phyloP scores from a whole-genome alignment of 495 filamentous ascomycete genomes.

The Podospora conica region DNA sequence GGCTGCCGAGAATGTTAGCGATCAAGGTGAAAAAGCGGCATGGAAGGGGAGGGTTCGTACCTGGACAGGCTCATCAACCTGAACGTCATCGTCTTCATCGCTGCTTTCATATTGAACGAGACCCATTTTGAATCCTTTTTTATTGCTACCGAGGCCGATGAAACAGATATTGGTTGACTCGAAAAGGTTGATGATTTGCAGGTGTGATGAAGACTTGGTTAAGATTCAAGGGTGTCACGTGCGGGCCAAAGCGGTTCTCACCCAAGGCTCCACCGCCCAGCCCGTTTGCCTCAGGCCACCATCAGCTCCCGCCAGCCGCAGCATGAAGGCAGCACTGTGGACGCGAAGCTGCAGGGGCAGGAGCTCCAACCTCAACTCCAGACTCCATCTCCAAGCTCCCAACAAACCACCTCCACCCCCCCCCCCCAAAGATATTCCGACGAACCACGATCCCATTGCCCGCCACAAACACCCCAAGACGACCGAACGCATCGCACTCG shows the following conservation, averaged over 20 bases:
- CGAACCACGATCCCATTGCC: neutral
- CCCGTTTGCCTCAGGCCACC: constrained; percentile 15
- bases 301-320: constrained; percentile 1
- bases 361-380: constrained; percentile 26
- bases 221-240: constrained; percentile 30
- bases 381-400: constrained; percentile 13
- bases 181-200: neutral
- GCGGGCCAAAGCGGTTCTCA: constrained; percentile 1
- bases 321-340: constrained; percentile 31
- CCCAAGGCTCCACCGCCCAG: neutral
- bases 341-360: constrained; percentile 32
- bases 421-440: neutral
- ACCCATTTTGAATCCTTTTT: constrained; percentile 42
- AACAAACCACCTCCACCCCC: neutral
- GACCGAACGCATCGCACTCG: neutral
- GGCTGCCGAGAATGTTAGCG: neutral
- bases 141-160: neutral
- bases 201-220: constrained; percentile 2
- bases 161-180: neutral
- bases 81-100: constrained; percentile 60
- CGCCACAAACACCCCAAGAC: neutral
- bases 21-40: neutral
- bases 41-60: neutral
- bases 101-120: constrained; percentile 72
- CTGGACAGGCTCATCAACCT: constrained; percentile 5